Base-by-base conservation (phyloP, 768 basidiomycete species). In the Lactarius quietus region DNA sequence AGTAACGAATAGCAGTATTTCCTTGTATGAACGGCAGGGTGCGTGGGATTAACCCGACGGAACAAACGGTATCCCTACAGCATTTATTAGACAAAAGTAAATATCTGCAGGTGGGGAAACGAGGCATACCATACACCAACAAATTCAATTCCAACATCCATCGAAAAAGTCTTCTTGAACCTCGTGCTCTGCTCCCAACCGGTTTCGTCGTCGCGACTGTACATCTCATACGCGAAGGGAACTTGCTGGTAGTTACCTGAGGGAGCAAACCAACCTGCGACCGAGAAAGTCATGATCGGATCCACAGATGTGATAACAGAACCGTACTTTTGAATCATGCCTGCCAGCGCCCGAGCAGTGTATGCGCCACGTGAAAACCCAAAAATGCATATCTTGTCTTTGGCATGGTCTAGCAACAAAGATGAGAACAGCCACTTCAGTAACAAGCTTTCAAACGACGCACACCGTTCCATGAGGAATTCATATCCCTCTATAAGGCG, bases 361-460 rank as follows among this genome's bases (percentile, higher is more conserved):
- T 84, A 91, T 51, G 88, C 88, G 20, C 90, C 90, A 62, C 91
- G 79, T 3, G 90, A 91, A 74, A 92, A 92, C 0, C 90, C 92
- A 70, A 93, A 92, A 5, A 93, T 78, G 72, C 83, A 91, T 4
- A 93, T 88, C 67, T 84, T 87, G 74, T 93, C 90, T 0, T 86
- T 87, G n/a, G 81, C 80, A 39, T 83, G 76, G 63, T 89, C 87
- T 89, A 57, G n/a, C 18, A 26, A n/a, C 61, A 20, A 59, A 63
- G 33, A n/a, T 52, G 45, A 63, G 39, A 63, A 2, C 12, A 9
- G 12, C 23, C 45, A 4, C 26, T 3, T 26, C 17, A 61, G 52
- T 5, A 58, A 41, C 23, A 18, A 2, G 3, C 20, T 3, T 20
- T 26, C 3, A 5, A n/a, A 64, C 12, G 7, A 17, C 82, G 23